Base-by-base conservation (phyloP, 805 yeast species). In the Metschnikowia lachancei region DNA sequence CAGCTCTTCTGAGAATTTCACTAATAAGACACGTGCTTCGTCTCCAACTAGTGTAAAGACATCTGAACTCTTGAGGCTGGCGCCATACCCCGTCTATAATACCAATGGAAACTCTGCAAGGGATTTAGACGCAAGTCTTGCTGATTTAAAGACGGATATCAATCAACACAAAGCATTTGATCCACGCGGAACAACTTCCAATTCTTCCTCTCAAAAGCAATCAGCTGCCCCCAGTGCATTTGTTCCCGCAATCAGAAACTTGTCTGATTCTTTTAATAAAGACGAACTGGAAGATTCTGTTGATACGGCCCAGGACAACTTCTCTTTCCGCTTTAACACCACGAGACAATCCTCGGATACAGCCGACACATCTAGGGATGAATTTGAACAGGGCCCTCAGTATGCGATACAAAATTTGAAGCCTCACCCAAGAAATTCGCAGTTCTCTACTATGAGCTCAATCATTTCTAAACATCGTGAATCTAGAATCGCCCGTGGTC, bases 381-480 rank as follows among this genome's bases (percentile, higher is more conserved):
- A 68, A 32, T 43, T 28, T 43, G 42, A 66, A 28, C 45, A 53
- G 6, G 66, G 63, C 41, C 59, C 66, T 42, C 45, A 17, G 39
- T 50, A 49, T 2, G 41, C 47, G 6, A 22, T 34, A 2, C 40
- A 46, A 9, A 24, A 39, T 17, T 43, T 28, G 14, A 26, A 31
- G 16, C 38, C 41, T 12, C 36, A 28, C 11, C 2, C 20, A 8
- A 59, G 73, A 46, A 50, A 60, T 36, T 66, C 73, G 44, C 73
- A 65, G 36, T 47, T 69, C 20, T 70, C 76, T 10, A 72, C 69
- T 61, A 69, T 70, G 11, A 69, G 75, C 46, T 70, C 75, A 0
- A 67, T 72, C 40, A 61, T 72, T 26, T 69, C 74, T 6, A 70
- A 67, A 49, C 70, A 60, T 16, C 47, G 43, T 36, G 30, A 44